Evolutionary conservation across 768 basidiomycete genomes (phyloP), one percentile per base, ranked within the genome.

Genomic region (Coprinopsis marcescibilis): DNA sequence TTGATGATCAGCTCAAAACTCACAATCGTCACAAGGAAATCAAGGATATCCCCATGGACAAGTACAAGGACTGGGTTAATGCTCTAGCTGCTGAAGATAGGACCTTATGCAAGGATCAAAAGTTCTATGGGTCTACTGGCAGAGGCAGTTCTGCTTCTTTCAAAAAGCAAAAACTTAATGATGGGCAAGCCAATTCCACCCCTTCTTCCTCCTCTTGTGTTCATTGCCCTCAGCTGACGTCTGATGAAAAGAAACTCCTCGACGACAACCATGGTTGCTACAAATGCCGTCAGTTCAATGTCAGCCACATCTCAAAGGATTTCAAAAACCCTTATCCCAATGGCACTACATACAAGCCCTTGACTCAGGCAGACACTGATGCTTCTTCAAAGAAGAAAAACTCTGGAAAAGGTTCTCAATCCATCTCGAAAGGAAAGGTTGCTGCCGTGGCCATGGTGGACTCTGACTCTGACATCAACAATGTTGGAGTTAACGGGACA

Each of bases 251-350:
- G 2, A n/a, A n/a, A 4, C 35, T 51, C 7, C 26, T 45, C 13
- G 37, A 3, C 3, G 45, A 45, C 3, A 41, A 49, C 17, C 11
- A 27, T 24, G 40, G 47, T 4, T 49, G 41, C 24, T 27, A 29
- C 2, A 48, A 48, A 24, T 48, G 46, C 17, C 15, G 13, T 6
- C 24, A 14, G 2, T 15, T 43, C 3, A n/a, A 42, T 3, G 30
- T 26, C 20, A 41, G 40, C 6, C 47, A 49, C 8, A 4, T 21
- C 21, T 14, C n/a, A 6, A 7, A 0, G 3, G 14, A 49, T 7
- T 49, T 39, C 15, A n/a, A 3, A 2, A 36, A 34, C n/a, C 12
- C 25, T 2, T 21, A 27, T 17, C 47, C 40, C 5, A 42, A 14
- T 1, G 40, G 27, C 4, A n/a, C 41, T 11, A 30, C 14, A 0